These are phyloP conservation scores for Cryphonectria japonica DNA, from an alignment of 2,329 filamentous ascomycete species.

Conservation along the genomic window DNA sequence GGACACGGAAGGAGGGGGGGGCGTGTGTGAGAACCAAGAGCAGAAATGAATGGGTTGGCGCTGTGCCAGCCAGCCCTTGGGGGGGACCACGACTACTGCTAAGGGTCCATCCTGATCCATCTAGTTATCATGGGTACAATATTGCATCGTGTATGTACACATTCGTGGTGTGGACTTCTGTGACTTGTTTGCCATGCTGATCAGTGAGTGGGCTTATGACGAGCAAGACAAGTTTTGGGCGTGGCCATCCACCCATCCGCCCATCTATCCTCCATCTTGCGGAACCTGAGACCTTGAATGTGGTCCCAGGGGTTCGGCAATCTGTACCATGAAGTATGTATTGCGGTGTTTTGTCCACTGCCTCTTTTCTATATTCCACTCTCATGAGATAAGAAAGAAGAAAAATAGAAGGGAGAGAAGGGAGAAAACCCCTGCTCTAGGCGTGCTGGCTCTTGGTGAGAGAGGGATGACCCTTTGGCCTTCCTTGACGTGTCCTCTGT, in stretches of 20 bases:
- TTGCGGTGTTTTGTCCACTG: neutral
- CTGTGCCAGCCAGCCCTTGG: neutral
- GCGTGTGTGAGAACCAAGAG: too few species aligned
- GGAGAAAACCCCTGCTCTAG: neutral
- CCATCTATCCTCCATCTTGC: constrained; percentile 12
- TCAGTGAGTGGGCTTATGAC: neutral
- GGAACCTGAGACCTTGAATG: constrained; percentile 15
- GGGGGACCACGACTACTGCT: neutral
- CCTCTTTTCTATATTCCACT: neutral
- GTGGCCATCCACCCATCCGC: constrained; percentile 7
- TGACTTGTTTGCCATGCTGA: neutral
- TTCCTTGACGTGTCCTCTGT: neutral
- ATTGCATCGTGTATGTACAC: neutral
- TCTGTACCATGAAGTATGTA: neutral
- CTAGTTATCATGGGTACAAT: neutral
- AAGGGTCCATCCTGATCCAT: neutral
- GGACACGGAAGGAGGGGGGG: too few species aligned
- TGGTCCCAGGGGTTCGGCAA: constrained; percentile 8
- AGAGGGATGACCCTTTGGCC: neutral
- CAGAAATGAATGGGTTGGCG: neutral
- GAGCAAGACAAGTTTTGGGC: constrained; percentile 7
- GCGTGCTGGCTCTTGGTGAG: neutral
- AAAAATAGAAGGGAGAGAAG: neutral
- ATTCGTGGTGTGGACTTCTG: neutral
- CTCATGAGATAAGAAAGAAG: neutral